A percentile compares a stretch with the other conserved stretches of the same genome.
These are phyloP conservation scores for Aspergillus sp. DNA, from an alignment of 2,329 filamentous ascomycete species.

Conservation along the genomic window DNA sequence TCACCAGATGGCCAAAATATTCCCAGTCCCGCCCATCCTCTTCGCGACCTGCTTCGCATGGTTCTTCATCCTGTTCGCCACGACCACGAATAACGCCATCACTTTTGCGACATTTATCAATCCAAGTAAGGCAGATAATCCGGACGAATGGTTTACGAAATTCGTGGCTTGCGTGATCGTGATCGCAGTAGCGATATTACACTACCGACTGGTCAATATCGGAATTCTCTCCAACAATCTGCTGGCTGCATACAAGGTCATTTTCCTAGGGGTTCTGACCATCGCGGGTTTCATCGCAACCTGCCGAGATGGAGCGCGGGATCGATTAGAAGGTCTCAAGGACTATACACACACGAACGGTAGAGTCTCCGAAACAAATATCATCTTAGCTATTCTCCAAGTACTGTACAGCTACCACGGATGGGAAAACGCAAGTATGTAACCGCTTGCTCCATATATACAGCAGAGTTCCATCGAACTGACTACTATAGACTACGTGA, in stretches of 20 bases:
- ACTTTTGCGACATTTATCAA: not conserved
- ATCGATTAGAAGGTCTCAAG: not conserved
- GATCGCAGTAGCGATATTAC: not conserved
- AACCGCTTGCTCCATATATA: not conserved
- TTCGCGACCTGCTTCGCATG: not conserved
- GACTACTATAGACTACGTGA: not conserved
- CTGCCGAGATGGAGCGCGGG: not conserved
- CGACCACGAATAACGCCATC: not conserved
- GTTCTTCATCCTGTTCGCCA: not conserved
- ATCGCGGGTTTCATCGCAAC: not conserved
- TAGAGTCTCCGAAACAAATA: not conserved
- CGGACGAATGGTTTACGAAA: not conserved
- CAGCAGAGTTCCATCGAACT: not conserved
- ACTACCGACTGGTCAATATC: not conserved
- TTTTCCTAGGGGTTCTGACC: not conserved
- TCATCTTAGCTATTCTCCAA: not conserved
- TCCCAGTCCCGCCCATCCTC: not conserved
- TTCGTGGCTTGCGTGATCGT: not conserved
- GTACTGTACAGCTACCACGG: not conserved
- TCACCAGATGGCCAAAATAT: not conserved
- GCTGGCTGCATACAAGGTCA: not conserved
- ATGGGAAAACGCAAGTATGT: not conserved
- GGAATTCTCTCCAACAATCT: not conserved
- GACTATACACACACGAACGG: not conserved
- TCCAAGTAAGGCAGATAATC: not conserved